Base-by-base conservation (phyloP, 192 early-diverging fungal genomes). In the Coemansia sp. region DNA sequence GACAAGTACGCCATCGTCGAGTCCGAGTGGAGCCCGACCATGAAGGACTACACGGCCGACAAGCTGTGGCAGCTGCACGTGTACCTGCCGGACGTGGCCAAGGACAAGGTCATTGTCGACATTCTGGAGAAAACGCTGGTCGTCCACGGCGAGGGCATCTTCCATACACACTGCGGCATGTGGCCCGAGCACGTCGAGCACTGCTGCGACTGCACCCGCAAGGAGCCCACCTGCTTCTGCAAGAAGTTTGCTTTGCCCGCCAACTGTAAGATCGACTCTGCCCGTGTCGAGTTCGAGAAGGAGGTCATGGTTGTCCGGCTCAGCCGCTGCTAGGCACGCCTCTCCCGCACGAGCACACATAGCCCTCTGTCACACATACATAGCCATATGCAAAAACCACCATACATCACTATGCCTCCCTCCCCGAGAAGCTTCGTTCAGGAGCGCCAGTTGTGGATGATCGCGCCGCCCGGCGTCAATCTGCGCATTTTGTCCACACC, bases 41-140 rank as follows among this genome's bases (percentile, higher is more conserved):
- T 73, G 63, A 73, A 73, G 53, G 62, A 64, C 50, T 73, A 73
- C 16, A 51, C 38, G 44, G 69, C 69, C 1, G 69, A 73, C 34
- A 73, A 73, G 58, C 33, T 73, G 17, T 73, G 69, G 69, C 69
- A 66, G 58, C 63, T 73, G 33, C 69, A 73, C 28, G 69, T 56
- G 32, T 73, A 73, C 21, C 45, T 73, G 49, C 69, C 69, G 0
- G 51, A 45, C 12, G 69, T 58, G 35, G 63, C 36, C 38, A 73
- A 73, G 58, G 62, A 65, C 54, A 73, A 73, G 69, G 57, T 73
- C 31, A 56, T 56, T 27, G 63, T 73, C 3, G 69, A 73, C 26
- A 50, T 66, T 17, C 26, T 60, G 18, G 63, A 61, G n/a, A 49
- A 44, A 1, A 47, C 46, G 3, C 35, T 73, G 43, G 63, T 66